phyloP scores from a whole-genome alignment of 257 asterid species.

The Scutellaria barbata region DNA sequence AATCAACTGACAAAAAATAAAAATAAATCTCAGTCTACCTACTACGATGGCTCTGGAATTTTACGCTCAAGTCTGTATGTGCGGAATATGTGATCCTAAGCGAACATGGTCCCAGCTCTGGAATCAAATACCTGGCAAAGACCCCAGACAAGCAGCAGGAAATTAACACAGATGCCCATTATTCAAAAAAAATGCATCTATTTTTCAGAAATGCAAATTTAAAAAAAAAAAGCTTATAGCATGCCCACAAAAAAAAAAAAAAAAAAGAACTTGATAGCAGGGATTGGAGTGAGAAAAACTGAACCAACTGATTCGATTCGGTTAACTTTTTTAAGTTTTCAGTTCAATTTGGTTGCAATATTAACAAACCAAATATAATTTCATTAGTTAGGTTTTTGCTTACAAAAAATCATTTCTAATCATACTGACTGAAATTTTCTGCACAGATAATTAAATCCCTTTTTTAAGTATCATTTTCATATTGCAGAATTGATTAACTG shows the following conservation, averaged over 20 bases:
- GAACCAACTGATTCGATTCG: background rate
- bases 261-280: slow-evolving; percentile 18
- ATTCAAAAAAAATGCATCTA: background rate
- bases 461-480: too few relatives aligned
- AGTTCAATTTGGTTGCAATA: too few relatives aligned
- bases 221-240: slow-evolving; percentile 10
- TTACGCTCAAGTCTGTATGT: slow-evolving; percentile 92
- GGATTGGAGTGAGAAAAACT: background rate
- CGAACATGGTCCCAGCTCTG: slow-evolving; percentile 86
- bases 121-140: slow-evolving; percentile 75
- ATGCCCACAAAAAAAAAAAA: background rate
- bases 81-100: slow-evolving; percentile 92
- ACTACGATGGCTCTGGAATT: slow-evolving; percentile 94
- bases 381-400: too few relatives aligned
- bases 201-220: slow-evolving; percentile 6
- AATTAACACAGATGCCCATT: slow-evolving; percentile 25
- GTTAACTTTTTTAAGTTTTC: too few relatives aligned
- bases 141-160: slow-evolving; percentile 35
- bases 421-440: too few relatives aligned
- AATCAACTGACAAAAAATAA: slow-evolving; percentile 5
- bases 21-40: slow-evolving; percentile 44
- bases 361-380: too few relatives aligned
- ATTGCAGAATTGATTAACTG: too few relatives aligned
- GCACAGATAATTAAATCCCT: too few relatives aligned
- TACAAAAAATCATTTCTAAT: too few relatives aligned